Evolutionary conservation across 208 protist genomes (phyloP).

Genomic region (Tritrichomonas foetus): DNA sequence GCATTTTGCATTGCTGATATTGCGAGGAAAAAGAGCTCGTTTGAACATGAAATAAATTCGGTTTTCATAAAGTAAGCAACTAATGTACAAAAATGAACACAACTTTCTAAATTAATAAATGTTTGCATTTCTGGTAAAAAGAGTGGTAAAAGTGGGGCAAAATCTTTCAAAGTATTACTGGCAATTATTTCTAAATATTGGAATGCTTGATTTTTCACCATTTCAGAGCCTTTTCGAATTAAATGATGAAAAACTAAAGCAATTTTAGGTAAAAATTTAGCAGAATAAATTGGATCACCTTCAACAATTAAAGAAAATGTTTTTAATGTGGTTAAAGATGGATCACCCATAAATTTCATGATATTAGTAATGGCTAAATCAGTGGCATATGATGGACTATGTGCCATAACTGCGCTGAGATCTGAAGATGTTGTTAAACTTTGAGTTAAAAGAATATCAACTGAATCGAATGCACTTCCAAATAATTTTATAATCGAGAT

Average conservation of each 20-base stretch:
- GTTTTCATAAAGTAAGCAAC: background rate
- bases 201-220: background rate
- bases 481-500: conserved; percentile 18
- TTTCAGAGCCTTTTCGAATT: background rate
- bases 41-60: background rate
- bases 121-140: background rate
- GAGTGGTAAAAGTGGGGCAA: background rate
- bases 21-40: background rate
- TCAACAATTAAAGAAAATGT: background rate
- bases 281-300: background rate
- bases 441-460: background rate
- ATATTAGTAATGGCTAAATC: too few species aligned
- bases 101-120: background rate
- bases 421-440: too few species aligned
- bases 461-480: background rate
- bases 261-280: background rate
- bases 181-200: background rate
- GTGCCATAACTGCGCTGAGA: too few species aligned
- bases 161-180: background rate
- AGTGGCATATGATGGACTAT: too few species aligned
- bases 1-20: background rate
- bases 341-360: background rate
- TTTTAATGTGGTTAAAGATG: background rate
- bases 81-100: background rate
- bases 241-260: background rate